Percentiles rank a stretch among this genome's conserved stretches.
Evolutionary conservation across 495 filamentous ascomycete genomes (phyloP).

Genomic region (Podospora pseudocomata): DNA sequence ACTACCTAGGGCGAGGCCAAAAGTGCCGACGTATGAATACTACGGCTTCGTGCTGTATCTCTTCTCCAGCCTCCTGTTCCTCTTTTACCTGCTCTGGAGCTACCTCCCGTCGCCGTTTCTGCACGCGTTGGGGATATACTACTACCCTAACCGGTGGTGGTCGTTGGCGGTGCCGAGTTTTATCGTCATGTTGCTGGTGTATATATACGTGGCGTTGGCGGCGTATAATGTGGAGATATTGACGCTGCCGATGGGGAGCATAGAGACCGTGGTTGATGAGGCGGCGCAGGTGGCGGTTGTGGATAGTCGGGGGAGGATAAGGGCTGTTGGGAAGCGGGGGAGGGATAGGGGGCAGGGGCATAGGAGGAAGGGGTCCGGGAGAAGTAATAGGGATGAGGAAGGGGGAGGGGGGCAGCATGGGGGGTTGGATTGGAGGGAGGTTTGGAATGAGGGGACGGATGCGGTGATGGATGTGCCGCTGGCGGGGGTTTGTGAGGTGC

Average conservation of each 20-base stretch:
- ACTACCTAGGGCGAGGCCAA: slow-evolving; percentile 81
- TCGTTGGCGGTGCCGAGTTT: slow-evolving; percentile 85
- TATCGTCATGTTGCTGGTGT: slow-evolving; percentile 82
- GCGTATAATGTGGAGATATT: slow-evolving; percentile 85
- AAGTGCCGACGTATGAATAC: slow-evolving; percentile 97
- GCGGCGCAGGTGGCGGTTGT: slow-evolving; percentile 80
- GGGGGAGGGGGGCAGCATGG: slow-evolving; percentile 25
- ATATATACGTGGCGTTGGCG: slow-evolving; percentile 91
- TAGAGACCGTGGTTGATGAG: slow-evolving; percentile 92
- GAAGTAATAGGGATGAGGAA: slow-evolving; percentile 26
- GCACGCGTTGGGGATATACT: slow-evolving; percentile 88
- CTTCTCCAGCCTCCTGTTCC: slow-evolving; percentile 70
- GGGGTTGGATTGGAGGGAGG: slow-evolving; percentile 65
- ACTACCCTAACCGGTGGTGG: slow-evolving; percentile 98
- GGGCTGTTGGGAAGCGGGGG: slow-evolving; percentile 46
- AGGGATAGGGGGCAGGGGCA: slow-evolving; percentile 32
- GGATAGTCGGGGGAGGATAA: slow-evolving; percentile 49
- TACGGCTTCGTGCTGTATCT: slow-evolving; percentile 97
- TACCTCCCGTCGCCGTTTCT: slow-evolving; percentile 90
- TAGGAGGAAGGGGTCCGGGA: slow-evolving; percentile 72
- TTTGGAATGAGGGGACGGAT: slow-evolving; percentile 93
- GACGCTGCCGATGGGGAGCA: slow-evolving; percentile 71
- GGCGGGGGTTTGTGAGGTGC: slow-evolving; percentile 92
- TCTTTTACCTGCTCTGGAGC: slow-evolving; percentile 91
- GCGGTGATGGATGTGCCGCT: slow-evolving; percentile 96